Conservation (phyloP, 2,329 filamentous ascomycete species). For the Bipolaris bicolor region DNA sequence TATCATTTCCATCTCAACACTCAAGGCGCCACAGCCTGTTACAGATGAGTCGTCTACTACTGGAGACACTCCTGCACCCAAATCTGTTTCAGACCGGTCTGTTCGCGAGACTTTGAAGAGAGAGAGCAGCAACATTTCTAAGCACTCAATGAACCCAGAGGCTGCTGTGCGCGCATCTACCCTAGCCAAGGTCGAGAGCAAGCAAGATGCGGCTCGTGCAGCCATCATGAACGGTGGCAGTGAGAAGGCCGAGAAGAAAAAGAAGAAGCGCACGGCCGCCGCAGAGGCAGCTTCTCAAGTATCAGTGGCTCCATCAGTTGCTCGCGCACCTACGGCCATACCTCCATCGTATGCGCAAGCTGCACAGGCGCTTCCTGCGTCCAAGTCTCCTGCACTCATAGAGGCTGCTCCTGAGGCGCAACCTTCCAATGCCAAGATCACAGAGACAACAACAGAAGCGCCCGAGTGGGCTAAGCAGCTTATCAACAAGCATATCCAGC, state of each 20-base stretch:
- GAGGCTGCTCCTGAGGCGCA: constrained; percentile 25
- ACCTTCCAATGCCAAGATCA: constrained; percentile 17
- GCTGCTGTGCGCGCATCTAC: constrained; percentile 50
- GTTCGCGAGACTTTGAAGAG: constrained; percentile 46
- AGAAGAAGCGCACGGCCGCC: constrained; percentile 66
- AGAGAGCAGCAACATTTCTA: constrained; percentile 42
- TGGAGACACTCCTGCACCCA: constrained; percentile 43
- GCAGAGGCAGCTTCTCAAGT: constrained; percentile 56
- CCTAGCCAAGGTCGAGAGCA: constrained; percentile 51
- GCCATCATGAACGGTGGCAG: constrained; percentile 50
- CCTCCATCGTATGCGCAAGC: constrained; percentile 52
- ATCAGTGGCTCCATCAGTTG: constrained; percentile 21
- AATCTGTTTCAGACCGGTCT: constrained; percentile 45
- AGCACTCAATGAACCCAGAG: constrained; percentile 46
- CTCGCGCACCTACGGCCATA: constrained; percentile 3
- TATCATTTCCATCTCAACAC: constrained; percentile 74
- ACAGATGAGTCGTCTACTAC: constrained; percentile 49
- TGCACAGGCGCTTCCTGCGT: constrained; percentile 40
- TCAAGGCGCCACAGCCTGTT: constrained; percentile 52
- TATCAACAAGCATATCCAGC: constrained; percentile 38
- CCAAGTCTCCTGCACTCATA: constrained; percentile 40
- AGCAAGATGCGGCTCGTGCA: constrained; percentile 50
- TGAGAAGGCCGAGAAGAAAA: constrained; percentile 61
- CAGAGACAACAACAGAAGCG: constrained; percentile 32
- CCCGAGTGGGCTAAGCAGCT: constrained; percentile 49